Base-by-base conservation (phyloP, 2,329 filamentous ascomycete genomes). In the Monosporascus ibericus region DNA sequence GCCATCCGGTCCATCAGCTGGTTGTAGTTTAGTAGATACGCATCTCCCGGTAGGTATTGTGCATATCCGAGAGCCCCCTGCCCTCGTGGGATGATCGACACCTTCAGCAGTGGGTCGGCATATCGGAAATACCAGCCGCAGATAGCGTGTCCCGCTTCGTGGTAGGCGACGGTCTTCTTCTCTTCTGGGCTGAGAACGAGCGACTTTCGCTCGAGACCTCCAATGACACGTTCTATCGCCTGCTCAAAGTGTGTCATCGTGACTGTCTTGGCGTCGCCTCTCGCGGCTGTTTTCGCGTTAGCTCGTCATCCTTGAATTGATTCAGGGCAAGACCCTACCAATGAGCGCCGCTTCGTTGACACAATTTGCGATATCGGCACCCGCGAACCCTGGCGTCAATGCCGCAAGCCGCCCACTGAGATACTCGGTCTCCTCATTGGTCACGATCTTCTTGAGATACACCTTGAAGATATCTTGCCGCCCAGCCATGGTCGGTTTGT, bases 1-100 rank as follows among this genome's bases (percentile, higher is more conserved):
- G 94, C 94, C 94, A 99, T 99, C 62, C 94, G 91, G 70, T 99
- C 94, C 90, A 97, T 96, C 42, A 99, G 79, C 73, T 99, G 94
- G 68, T 92, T 86, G 58, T 90, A 86, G 66, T 87, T 96, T 92
- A 99, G 94, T 58, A 99, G 81, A 70, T 97, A 97, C 8, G 90
- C 90, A 67, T 99, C 94, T 52, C 86, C 85, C 22, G 94, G 94
- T n/a, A 99, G 81, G 69, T 97, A 97, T 71, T 99, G 94, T 2
- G 94, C 94, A 68, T 99, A 99, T 8, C 94, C 94, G 17, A 99
- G 79, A 25, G 92, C 91, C 37, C 91, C 94, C 70, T 94, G 88
- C 52, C 92, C 94, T 66, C 94, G 91, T 18, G 94, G 94, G 63
- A 99, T 97, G 72, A 99, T 99, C 53, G 92, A 96, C 44, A 99